These are phyloP conservation scores for Clavispora fructus DNA, from an alignment of 805 yeast species.

Conservation along the genomic window DNA sequence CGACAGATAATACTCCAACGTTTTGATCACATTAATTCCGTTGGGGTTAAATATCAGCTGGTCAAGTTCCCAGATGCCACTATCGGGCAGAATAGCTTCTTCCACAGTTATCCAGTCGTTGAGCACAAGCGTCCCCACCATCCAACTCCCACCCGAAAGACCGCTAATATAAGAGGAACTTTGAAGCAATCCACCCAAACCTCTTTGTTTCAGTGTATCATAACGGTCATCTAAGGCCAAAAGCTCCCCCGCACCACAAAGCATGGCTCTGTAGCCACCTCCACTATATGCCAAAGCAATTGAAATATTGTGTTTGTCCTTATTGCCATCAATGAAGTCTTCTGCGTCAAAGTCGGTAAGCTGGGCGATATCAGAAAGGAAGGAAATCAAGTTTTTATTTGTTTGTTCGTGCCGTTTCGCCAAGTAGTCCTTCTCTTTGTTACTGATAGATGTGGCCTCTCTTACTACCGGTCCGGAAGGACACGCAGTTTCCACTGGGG, in stretches of 20 bases:
- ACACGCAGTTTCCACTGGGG: slow-evolving; percentile 27
- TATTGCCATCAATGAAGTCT: slow-evolving; percentile 19
- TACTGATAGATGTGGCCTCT: slow-evolving; percentile 21
- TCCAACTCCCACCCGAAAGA: slow-evolving; percentile 15
- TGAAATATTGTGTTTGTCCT: slow-evolving; percentile 21
- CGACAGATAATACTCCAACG: slow-evolving; percentile 22
- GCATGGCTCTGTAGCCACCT: slow-evolving; percentile 36
- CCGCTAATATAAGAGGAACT: slow-evolving; percentile 12
- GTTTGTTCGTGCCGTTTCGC: slow-evolving; percentile 22
- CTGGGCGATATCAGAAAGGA: slow-evolving; percentile 25
- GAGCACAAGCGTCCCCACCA: slow-evolving; percentile 21
- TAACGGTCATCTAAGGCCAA: slow-evolving; percentile 10
- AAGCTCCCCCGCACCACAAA: slow-evolving; percentile 17
- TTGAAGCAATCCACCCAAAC: slow-evolving; percentile 14
- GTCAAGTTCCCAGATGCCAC: slow-evolving; percentile 61
- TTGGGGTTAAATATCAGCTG: slow-evolving; percentile 57
- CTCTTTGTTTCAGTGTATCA: slow-evolving; percentile 1
- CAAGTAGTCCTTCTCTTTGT: slow-evolving; percentile 24
- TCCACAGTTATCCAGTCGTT: slow-evolving; percentile 33
- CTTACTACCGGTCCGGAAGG: slow-evolving; percentile 22
- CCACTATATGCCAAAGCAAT: slow-evolving; percentile 31
- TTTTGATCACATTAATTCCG: slow-evolving; percentile 52
- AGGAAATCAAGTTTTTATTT: slow-evolving; percentile 23
- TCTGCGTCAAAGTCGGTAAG: slow-evolving; percentile 30
- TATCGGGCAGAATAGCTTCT: slow-evolving; percentile 20